A percentile compares a stretch with the other conserved stretches of the same genome.
phyloP scores from a whole-genome alignment of 345 rosid species.

The Eucalyptus grandis region DNA sequence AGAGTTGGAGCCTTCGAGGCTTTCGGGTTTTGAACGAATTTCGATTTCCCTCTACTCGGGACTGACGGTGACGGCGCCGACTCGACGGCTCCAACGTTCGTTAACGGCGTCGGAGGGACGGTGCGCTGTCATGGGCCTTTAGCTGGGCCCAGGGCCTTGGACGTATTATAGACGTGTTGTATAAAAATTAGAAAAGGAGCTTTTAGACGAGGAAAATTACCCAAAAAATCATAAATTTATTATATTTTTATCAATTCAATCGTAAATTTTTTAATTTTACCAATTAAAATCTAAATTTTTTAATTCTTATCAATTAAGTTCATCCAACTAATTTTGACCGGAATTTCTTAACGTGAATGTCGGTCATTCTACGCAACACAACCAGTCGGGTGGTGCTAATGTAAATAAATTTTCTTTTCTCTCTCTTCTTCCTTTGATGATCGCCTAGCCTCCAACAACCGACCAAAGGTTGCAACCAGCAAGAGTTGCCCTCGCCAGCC shows the following conservation, averaged over 20 bases:
- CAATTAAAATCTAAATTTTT: accelerated
- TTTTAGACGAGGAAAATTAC: not conserved
- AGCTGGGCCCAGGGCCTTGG: not conserved
- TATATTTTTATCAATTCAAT: no score
- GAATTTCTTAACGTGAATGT: accelerated
- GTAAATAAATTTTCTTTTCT: not conserved
- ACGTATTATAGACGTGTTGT: not conserved
- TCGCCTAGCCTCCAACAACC: accelerated
- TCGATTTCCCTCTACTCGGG: conserved; percentile 38
- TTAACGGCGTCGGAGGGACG: not conserved
- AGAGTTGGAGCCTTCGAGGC: not conserved
- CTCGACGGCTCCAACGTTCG: not conserved
- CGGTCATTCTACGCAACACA: accelerated
- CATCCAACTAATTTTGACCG: accelerated
- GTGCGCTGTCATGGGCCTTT: not conserved
- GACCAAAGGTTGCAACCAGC: accelerated
- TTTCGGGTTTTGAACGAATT: conserved; percentile 8
- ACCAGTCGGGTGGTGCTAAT: accelerated
- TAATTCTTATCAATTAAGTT: accelerated
- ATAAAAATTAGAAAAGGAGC: not conserved
- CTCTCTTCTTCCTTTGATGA: no score
- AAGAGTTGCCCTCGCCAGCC: not conserved
- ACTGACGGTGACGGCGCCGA: not conserved
- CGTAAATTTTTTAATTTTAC: accelerated
- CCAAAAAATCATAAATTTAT: not conserved